phyloP scores from a whole-genome alignment of 129 eudicot genomes.

The Flaveria bidentis region DNA sequence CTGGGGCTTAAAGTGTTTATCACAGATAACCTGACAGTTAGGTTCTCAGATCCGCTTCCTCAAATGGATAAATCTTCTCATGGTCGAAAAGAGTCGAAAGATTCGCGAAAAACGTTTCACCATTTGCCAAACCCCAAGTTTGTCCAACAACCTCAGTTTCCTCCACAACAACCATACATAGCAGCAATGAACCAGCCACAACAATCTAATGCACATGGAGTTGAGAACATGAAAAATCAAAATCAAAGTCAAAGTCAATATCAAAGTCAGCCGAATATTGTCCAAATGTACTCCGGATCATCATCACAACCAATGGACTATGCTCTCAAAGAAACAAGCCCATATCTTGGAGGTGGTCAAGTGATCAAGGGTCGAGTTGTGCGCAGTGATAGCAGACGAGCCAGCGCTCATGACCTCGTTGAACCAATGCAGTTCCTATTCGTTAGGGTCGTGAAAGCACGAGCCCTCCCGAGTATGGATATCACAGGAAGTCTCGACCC shows the following conservation, averaged over 20 bases:
- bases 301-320: slow-evolving; percentile 62
- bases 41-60: slow-evolving; percentile 51
- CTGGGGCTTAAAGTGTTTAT: slow-evolving; percentile 74
- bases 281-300: slow-evolving; percentile 47
- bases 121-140: slow-evolving; percentile 55
- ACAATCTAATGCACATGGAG: slow-evolving; percentile 38
- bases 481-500: slow-evolving; percentile 84
- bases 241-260: slow-evolving; percentile 27
- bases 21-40: slow-evolving; percentile 56
- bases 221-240: slow-evolving; percentile 42
- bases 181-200: slow-evolving; percentile 34
- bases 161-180: slow-evolving; percentile 31
- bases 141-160: slow-evolving; percentile 39
- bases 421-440: slow-evolving; percentile 82
- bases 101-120: slow-evolving; percentile 46
- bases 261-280: slow-evolving; percentile 40
- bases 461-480: slow-evolving; percentile 72
- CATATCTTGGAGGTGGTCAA: slow-evolving; percentile 76
- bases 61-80: slow-evolving; percentile 42
- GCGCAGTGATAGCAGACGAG: slow-evolving; percentile 41
- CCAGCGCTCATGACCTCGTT: slow-evolving; percentile 76
- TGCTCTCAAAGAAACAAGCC: slow-evolving; percentile 72
- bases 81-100: slow-evolving; percentile 36
- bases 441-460: slow-evolving; percentile 83
- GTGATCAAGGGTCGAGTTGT: slow-evolving; percentile 71